Conservation (phyloP, 2,329 filamentous ascomycete genomes). For the Endothia cerciana region DNA sequence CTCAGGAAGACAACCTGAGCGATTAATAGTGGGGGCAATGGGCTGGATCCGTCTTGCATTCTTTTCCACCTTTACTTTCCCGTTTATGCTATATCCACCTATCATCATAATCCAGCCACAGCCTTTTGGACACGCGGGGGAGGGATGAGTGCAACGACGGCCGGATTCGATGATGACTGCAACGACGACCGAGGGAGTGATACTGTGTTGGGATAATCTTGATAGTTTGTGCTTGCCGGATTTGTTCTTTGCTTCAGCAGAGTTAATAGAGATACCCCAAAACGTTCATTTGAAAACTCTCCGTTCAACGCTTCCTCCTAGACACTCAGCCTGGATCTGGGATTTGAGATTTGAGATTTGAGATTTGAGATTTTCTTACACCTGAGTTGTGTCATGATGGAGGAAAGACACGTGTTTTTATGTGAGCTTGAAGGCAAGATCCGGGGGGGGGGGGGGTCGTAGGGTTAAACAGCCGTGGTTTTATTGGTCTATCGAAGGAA, state of each 20-base stretch:
- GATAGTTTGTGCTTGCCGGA: slow-evolving; percentile 13
- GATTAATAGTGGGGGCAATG: slow-evolving; percentile 17
- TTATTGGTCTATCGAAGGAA: too few relatives aligned
- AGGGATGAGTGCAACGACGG: slow-evolving; percentile 12
- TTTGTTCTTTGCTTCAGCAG: slow-evolving; percentile 15
- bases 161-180: slow-evolving; percentile 12
- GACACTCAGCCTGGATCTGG: too few relatives aligned
- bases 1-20: not conserved
- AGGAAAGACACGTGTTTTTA: too few relatives aligned
- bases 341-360: too few relatives aligned
- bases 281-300: slow-evolving; percentile 8
- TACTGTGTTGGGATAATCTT: slow-evolving; percentile 7
- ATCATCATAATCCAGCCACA: not conserved
- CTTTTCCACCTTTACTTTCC: not conserved
- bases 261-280: slow-evolving; percentile 29
- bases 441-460: too few relatives aligned
- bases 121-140: slow-evolving; percentile 8
- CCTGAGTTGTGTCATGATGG: too few relatives aligned
- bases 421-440: too few relatives aligned
- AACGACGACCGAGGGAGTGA: slow-evolving; percentile 9
- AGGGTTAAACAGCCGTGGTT: too few relatives aligned
- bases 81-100: not conserved
- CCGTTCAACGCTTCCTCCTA: too few relatives aligned
- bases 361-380: too few relatives aligned
- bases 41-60: slow-evolving; percentile 23